Evolutionary conservation across 2,329 filamentous ascomycete genomes (phyloP), one percentile per base, ranked within the genome.

Genomic region (Trichoderma guizhouense): DNA sequence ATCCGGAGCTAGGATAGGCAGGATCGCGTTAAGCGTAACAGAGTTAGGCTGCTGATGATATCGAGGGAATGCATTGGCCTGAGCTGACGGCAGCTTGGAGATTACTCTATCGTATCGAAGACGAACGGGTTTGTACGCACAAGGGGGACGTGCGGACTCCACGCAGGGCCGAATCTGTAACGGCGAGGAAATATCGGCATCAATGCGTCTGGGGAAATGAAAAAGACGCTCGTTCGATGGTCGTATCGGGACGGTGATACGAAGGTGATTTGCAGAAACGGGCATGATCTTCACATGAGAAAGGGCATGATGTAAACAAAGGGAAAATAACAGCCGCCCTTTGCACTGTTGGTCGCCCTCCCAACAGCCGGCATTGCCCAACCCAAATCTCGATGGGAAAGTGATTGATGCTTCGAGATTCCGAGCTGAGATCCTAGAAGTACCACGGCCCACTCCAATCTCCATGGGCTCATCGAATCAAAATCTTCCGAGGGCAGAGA

Each of bases 171-270:
- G 53, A 47, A n/a, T 32, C 55, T 47, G 66, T 51, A 69, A 60
- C 55, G 34, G 58, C 43, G 53, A 43, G n/a, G 34, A 47, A 47
- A 32, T 68, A 30, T 47, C 26, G 32, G 24, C 53, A 60, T 60
- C 53, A 68, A 43, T 68, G 65, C 53, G 66, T 69, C 55, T 43
- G 66, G 36, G 66, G 36, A 69, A 61, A 47, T 9, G 32, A 15
- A 65, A 9, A 47, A 6, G 34, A 63, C 7, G 36, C 21, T 63
- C 24, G 47, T 26, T 15, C 58, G 30, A 62, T 30, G 14, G 36
- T 39, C 63, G 47, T 28, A 14, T 28, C 28, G 21, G 47, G 30
- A n/a, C 18, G n/a, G 51, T 1, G 28, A 32, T 21, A 11, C 43
- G 43, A 51, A 6, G n/a, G 11, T 24, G 2, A 3, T 18, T 32